phyloP scores from a whole-genome alignment of 306 rosid genomes.

The Cercis canadensis region DNA sequence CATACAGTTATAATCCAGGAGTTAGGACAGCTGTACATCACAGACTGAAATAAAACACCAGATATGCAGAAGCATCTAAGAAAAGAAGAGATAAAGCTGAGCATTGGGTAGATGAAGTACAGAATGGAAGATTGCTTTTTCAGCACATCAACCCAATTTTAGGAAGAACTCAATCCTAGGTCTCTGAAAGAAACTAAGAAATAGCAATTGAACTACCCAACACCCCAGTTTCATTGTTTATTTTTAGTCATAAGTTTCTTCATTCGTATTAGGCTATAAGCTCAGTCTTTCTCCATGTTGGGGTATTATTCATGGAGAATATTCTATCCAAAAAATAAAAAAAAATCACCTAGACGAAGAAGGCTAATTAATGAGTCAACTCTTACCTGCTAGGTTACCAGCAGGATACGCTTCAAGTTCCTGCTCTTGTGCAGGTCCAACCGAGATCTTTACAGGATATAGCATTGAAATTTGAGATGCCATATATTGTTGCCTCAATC shows the following conservation, averaged over 20 bases:
- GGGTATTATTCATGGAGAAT: constrained; percentile 4
- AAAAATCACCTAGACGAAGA: too few species aligned
- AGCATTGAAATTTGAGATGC: constrained; percentile 79
- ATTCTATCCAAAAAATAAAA: background rate
- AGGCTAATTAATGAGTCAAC: constrained; percentile 17
- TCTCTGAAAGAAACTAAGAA: constrained; percentile 4
- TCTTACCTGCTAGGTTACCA: constrained; percentile 66
- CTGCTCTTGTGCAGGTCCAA: constrained; percentile 87
- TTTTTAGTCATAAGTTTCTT: constrained; percentile 30
- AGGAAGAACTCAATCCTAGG: constrained; percentile 24
- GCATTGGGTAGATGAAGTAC: constrained; percentile 17
- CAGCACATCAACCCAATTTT: constrained; percentile 11
- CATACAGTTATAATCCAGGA: constrained; percentile 11
- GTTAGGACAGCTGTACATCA: background rate
- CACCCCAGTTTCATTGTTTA: constrained; percentile 30
- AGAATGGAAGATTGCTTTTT: constrained; percentile 29
- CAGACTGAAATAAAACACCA: constrained; percentile 22
- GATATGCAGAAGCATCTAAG: constrained; percentile 27
- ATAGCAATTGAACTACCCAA: constrained; percentile 28
- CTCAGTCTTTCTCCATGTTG: too few species aligned
- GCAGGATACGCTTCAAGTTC: constrained; percentile 94
- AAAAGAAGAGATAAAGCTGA: constrained; percentile 6
- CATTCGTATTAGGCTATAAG: background rate
- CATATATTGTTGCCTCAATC: constrained; percentile 83
- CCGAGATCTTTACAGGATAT: constrained; percentile 78